A percentile compares a stretch with the other conserved stretches of the same genome.
Evolutionary conservation across 2,329 filamentous ascomycete genomes (phyloP).

Genomic region (Venturia nashicola): DNA sequence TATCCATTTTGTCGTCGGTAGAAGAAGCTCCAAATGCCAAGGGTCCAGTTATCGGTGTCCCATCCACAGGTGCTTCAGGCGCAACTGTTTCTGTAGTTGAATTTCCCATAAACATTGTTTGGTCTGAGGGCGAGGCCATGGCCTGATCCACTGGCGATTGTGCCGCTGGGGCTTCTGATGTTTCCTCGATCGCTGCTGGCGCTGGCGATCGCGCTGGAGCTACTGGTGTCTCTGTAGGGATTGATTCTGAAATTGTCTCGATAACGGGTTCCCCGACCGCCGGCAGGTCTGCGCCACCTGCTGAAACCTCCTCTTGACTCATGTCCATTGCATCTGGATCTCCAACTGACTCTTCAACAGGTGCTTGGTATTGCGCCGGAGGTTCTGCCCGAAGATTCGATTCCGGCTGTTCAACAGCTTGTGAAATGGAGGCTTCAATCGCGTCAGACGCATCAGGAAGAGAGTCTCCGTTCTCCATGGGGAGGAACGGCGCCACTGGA

Average conservation of each 20-base stretch:
- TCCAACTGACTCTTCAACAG: constrained; percentile 1
- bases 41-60: neutral
- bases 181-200: neutral
- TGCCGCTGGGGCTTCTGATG: neutral
- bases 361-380: constrained; percentile 7
- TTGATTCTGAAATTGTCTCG: neutral
- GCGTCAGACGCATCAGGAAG: neutral
- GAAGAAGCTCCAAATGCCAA: neutral
- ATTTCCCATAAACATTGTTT: neutral
- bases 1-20: constrained; percentile 4
- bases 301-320: neutral
- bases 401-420: constrained; percentile 19
- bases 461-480: constrained; percentile 6
- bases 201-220: neutral
- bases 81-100: neutral
- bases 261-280: neutral
- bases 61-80: neutral
- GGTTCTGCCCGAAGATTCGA: constrained; percentile 19
- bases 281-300: neutral
- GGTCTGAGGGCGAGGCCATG: neutral
- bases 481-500: neutral
- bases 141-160: neutral
- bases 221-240: neutral
- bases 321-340: neutral
- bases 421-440: constrained; percentile 16